Conservation (phyloP, 2,329 filamentous ascomycete genomes). For the Arthroderma uncinatum region DNA sequence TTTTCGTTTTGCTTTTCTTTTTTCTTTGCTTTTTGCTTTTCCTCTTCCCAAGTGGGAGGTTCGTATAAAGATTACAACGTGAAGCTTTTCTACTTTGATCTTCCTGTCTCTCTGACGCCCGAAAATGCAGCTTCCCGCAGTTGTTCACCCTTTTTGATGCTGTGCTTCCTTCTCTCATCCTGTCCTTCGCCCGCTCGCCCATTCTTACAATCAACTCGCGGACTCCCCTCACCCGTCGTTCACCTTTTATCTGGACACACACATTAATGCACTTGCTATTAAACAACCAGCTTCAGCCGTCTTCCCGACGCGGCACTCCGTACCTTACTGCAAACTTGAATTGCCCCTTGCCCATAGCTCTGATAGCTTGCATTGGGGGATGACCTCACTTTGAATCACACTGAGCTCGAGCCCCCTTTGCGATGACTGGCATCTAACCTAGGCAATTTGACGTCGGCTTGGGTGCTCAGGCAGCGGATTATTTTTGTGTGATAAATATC, state of each 20-base stretch:
- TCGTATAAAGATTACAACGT: conserved; percentile 4
- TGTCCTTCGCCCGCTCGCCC: not conserved
- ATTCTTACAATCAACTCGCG: not conserved
- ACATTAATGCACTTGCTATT: conserved; percentile 1
- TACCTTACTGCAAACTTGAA: not conserved
- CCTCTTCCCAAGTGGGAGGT: conserved; percentile 2
- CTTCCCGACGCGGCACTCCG: not conserved
- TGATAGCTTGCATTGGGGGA: not conserved
- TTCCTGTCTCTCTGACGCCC: not conserved
- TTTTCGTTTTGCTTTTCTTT: not conserved
- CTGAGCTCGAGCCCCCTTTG: not conserved
- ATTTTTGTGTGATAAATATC: not conserved
- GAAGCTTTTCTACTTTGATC: not conserved
- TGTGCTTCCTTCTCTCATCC: not conserved
- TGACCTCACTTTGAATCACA: conserved; percentile 1
- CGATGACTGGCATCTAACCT: not conserved
- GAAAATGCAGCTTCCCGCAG: conserved; percentile 3
- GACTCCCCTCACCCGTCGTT: not conserved
- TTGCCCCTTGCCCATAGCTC: not conserved
- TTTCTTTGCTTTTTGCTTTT: not conserved
- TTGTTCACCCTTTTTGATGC: not conserved
- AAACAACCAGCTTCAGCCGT: not conserved
- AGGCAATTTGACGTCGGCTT: not conserved
- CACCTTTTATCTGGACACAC: not conserved
- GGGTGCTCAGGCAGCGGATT: not conserved